A percentile compares a stretch with the other conserved stretches of the same genome.
These are phyloP conservation scores for Cucumis variabilis DNA, from an alignment of 331 rosid genomes.

Conservation along the genomic window DNA sequence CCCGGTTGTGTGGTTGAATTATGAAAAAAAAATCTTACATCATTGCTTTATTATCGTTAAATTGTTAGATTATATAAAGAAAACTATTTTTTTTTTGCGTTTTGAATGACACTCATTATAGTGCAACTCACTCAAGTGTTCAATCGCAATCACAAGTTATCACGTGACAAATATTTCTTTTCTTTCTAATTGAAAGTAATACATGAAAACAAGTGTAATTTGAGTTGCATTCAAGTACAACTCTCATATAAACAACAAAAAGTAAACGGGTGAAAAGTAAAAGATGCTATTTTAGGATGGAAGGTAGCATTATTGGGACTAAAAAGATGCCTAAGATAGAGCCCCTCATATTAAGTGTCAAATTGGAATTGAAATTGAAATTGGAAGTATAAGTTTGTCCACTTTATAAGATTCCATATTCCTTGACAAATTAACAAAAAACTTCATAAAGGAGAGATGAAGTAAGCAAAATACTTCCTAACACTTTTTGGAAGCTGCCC, in stretches of 20 bases:
- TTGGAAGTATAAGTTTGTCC: not conserved
- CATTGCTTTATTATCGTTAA: too few relatives aligned
- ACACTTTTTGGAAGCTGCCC: not conserved
- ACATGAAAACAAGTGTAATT: too few relatives aligned
- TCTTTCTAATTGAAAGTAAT: too few relatives aligned
- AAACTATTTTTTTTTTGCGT: too few relatives aligned
- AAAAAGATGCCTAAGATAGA: not conserved
- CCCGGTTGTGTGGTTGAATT: too few relatives aligned
- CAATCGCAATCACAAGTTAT: too few relatives aligned
- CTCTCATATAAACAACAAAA: not conserved
- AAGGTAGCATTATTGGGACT: not conserved
- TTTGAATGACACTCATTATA: too few relatives aligned
- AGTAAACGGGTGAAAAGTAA: not conserved
- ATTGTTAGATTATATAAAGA: too few relatives aligned
- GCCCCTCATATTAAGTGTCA: not conserved
- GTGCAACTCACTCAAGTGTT: too few relatives aligned
- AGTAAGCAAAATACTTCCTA: not conserved
- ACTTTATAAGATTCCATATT: not conserved
- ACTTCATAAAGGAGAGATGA: not conserved
- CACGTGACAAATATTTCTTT: too few relatives aligned
- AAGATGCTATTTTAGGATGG: not conserved
- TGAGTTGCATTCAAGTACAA: too few relatives aligned
- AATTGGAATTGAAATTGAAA: slow-evolving; percentile 9
- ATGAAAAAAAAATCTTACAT: too few relatives aligned
- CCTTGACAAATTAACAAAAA: not conserved